These are phyloP conservation scores for Rhodotorula glutinis DNA, from an alignment of 1,284 basidiomycete genomes.

Conservation along the genomic window DNA sequence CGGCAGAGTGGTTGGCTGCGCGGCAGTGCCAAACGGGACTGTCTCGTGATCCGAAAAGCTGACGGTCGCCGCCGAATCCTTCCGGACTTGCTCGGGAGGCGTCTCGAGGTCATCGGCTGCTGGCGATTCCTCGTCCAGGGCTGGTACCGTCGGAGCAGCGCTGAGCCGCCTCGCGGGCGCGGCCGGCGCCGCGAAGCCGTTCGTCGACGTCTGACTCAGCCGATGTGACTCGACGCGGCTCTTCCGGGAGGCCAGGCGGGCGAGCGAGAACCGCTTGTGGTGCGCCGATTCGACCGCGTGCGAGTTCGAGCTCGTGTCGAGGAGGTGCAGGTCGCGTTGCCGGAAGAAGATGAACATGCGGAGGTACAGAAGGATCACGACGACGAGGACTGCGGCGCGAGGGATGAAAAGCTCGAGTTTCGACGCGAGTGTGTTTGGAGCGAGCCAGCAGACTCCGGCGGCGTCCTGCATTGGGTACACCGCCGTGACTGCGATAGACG, in stretches of 20 bases:
- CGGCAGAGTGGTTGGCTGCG: not conserved
- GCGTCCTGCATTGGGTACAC: constrained; percentile 17
- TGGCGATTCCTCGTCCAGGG: not conserved
- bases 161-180: not conserved
- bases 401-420: constrained; percentile 30
- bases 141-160: not conserved
- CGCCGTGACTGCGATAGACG: constrained; percentile 6
- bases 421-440: constrained; percentile 3
- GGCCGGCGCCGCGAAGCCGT: not conserved
- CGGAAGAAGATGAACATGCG: constrained; percentile 31
- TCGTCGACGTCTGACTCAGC: not conserved
- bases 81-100: not conserved
- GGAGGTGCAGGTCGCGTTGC: constrained; percentile 17
- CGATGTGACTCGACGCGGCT: not conserved
- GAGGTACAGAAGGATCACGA: constrained; percentile 24
- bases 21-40: not conserved
- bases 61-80: not conserved
- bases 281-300: not conserved
- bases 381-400: constrained; percentile 15
- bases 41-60: not conserved
- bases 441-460: constrained; percentile 26
- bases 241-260: not conserved
- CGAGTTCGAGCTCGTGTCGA: constrained; percentile 12
- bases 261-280: constrained; percentile 14
- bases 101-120: not conserved